phyloP scores from a whole-genome alignment of 2,329 filamentous ascomycete species.

The Lasiodiplodia gonubiensis region DNA sequence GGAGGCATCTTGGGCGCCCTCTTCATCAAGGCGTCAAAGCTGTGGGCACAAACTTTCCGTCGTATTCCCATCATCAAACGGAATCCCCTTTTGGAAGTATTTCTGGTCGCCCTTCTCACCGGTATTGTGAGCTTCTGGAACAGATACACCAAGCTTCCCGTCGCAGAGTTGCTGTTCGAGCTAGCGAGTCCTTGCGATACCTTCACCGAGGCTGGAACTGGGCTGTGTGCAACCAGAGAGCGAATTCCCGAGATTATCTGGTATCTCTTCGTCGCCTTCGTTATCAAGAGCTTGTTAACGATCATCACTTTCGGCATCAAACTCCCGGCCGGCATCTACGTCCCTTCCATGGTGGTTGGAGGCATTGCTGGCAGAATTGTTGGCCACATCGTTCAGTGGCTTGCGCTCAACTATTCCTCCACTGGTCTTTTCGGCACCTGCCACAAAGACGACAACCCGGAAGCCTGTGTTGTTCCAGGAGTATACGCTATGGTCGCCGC shows the following conservation, averaged over 20 bases:
- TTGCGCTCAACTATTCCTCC: slow-evolving; percentile 74
- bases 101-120: slow-evolving; percentile 84
- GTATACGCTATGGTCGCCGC: slow-evolving; percentile 95
- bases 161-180: slow-evolving; percentile 89
- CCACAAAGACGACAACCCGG: slow-evolving; percentile 67
- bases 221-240: slow-evolving; percentile 76
- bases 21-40: slow-evolving; percentile 93
- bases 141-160: slow-evolving; percentile 82
- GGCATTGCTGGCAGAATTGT: slow-evolving; percentile 88
- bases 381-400: slow-evolving; percentile 82
- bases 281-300: slow-evolving; percentile 89
- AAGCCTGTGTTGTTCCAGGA: slow-evolving; percentile 91
- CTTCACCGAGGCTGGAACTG: slow-evolving; percentile 69
- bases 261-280: slow-evolving; percentile 76
- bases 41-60: slow-evolving; percentile 90
- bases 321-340: slow-evolving; percentile 94
- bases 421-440: slow-evolving; percentile 78
- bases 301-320: slow-evolving; percentile 95
- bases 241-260: slow-evolving; percentile 79
- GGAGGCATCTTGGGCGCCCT: slow-evolving; percentile 85
- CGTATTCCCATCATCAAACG: slow-evolving; percentile 79
- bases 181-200: slow-evolving; percentile 85
- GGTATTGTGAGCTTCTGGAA: slow-evolving; percentile 94
- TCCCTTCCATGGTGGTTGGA: slow-evolving; percentile 98
- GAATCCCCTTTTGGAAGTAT: slow-evolving; percentile 84